Base-by-base conservation (phyloP, 495 filamentous ascomycete species). In the Cudoniella acicularis region DNA sequence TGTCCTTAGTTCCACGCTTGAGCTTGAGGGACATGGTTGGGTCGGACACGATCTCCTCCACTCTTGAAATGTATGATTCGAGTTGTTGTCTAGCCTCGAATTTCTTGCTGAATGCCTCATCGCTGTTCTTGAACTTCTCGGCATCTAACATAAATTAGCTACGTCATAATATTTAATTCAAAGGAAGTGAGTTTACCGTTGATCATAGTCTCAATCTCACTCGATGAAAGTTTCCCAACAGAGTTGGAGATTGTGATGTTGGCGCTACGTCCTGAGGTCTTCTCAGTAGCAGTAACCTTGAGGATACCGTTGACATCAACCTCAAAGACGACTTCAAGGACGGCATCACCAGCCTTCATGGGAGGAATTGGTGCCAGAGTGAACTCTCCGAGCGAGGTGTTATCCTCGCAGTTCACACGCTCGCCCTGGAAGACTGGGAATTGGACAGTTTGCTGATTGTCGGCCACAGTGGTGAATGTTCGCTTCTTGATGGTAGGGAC, bases 191-290 rank as follows among this genome's bases (percentile, higher is more conserved):
- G n/a, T 85, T 75, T 78, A 91, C 88, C 88, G 71, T 77, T 87
- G 71, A 98, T 89, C 94, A 98, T 98, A 75, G 82, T 92, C 78
- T 99, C 94, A 65, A 99, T 99, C 77, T 99, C 95, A 59, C 78
- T 77, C 54, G 88, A 88, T 46, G 91, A 96, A 55, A 99, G 89
- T 82, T 99, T 99, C 73, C 94, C 94, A 70, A 99, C 94, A 58
- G 94, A 96, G 84, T 99, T 99, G 72, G 91, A 93, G 78, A 99
- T 99, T 70, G 95, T 98, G 75, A 99, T 99, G 84, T 99, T 99
- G 74, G 94, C 94, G 69, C 83, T 92, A 68, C 95, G 91, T 65
- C 94, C 94, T 47, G 95, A 97, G 64, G 92, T 91, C 88, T 99
- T 99, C 83, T 99, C 94, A 41, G 92, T 96, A 63, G 94, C 94